Conservation (phyloP, 2,329 filamentous ascomycete genomes). For the Pseudogymnoascus sp. region DNA sequence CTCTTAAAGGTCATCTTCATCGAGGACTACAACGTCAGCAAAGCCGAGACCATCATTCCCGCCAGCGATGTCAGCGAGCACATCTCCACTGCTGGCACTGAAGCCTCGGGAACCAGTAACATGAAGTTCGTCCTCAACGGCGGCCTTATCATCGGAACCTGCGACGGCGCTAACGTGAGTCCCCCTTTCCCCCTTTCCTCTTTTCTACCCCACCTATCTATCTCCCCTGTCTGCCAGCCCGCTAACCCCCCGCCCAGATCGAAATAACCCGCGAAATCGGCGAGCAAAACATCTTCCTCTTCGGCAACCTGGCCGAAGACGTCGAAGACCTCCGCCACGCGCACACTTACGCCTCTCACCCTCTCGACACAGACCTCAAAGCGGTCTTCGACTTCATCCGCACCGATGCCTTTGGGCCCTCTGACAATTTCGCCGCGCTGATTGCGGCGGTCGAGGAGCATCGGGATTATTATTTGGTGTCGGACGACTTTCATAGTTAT, state of each 20-base stretch:
- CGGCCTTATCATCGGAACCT: slow-evolving; percentile 94
- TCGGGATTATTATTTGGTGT: slow-evolving; percentile 95
- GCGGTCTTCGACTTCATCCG: slow-evolving; percentile 82
- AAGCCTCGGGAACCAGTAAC: slow-evolving; percentile 86
- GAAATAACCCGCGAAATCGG: slow-evolving; percentile 97
- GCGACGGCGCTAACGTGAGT: slow-evolving; percentile 91
- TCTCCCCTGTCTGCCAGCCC: not conserved
- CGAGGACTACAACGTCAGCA: slow-evolving; percentile 98
- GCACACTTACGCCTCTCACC: slow-evolving; percentile 76
- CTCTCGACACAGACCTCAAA: slow-evolving; percentile 67
- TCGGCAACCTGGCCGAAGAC: slow-evolving; percentile 91
- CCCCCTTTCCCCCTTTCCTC: not conserved
- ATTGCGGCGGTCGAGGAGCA: slow-evolving; percentile 82
- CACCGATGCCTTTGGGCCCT: slow-evolving; percentile 71
- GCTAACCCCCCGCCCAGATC: slow-evolving; percentile 49
- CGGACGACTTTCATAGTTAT: slow-evolving; percentile 95
- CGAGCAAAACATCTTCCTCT: slow-evolving; percentile 97
- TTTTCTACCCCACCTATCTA: slow-evolving; percentile 14
- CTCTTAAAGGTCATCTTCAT: slow-evolving; percentile 95
- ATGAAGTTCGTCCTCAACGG: slow-evolving; percentile 99
- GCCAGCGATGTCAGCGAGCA: slow-evolving; percentile 97
- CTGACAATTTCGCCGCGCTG: slow-evolving; percentile 71
- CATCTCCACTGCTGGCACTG: slow-evolving; percentile 95
- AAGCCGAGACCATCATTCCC: slow-evolving; percentile 92
- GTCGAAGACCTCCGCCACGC: slow-evolving; percentile 91